Evolutionary conservation across 2,329 filamentous ascomycete species (phyloP).

Genomic region (Camptophora hylomeconis): DNA sequence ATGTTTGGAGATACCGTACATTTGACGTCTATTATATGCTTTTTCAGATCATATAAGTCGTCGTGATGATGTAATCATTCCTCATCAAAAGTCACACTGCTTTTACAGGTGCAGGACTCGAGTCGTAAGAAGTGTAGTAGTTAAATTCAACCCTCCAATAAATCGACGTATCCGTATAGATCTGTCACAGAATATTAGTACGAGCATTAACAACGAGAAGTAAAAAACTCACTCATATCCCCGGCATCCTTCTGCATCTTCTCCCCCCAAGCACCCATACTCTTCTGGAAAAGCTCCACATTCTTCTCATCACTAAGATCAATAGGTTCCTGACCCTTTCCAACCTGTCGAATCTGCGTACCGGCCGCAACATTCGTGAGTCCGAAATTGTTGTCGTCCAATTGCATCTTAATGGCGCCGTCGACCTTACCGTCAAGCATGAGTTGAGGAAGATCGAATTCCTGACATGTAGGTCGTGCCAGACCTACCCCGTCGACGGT

Average conservation of each 20-base stretch:
- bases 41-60: too few species aligned
- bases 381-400: slow-evolving; percentile 42
- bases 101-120: too few species aligned
- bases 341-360: slow-evolving; percentile 39
- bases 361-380: slow-evolving; percentile 34
- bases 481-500: slow-evolving; percentile 49
- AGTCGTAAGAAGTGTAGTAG: too few species aligned
- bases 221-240: slow-evolving; percentile 25
- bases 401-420: slow-evolving; percentile 34
- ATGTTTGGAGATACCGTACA: too few species aligned
- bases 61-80: too few species aligned
- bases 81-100: too few species aligned
- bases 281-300: slow-evolving; percentile 34
- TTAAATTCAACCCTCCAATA: too few species aligned
- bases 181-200: slow-evolving; percentile 5
- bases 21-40: too few species aligned
- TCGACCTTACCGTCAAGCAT: slow-evolving; percentile 24
- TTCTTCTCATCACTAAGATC: slow-evolving; percentile 38
- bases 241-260: slow-evolving; percentile 27
- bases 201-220: slow-evolving; percentile 37
- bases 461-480: slow-evolving; percentile 40
- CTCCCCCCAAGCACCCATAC: slow-evolving; percentile 32
- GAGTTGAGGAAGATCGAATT: slow-evolving; percentile 26
- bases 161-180: neutral
- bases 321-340: slow-evolving; percentile 40